These are phyloP conservation scores for Parasitella parasitica DNA, from an alignment of 371 early-diverging fungal species.

Conservation along the genomic window DNA sequence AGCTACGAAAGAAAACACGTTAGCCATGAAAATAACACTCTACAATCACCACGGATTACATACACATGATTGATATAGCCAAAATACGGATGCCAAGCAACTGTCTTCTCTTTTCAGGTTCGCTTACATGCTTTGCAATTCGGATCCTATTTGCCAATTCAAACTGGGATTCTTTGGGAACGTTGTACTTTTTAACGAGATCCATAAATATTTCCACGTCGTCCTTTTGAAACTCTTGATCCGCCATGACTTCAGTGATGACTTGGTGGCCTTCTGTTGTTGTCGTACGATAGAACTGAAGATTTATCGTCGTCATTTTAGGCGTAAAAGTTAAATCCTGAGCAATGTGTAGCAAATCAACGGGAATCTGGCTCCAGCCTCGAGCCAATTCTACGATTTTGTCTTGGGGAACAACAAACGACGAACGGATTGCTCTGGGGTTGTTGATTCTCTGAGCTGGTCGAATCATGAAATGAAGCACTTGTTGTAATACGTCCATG, in stretches of 20 bases:
- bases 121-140: conserved; percentile 62
- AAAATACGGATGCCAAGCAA: conserved; percentile 75
- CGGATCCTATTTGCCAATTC: conserved; percentile 79
- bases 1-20: conserved; percentile 25
- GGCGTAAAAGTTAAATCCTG: conserved; percentile 48
- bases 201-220: conserved; percentile 48
- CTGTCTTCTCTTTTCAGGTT: conserved; percentile 48
- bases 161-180: conserved; percentile 78
- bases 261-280: conserved; percentile 24
- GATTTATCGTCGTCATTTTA: conserved; percentile 49
- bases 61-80: conserved; percentile 77
- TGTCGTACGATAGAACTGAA: conserved; percentile 65
- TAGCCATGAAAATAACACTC: neutral
- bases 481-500: conserved; percentile 70
- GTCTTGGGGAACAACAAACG: conserved; percentile 65
- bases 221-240: conserved; percentile 16
- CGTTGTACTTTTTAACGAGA: conserved; percentile 56
- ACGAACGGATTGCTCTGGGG: conserved; percentile 67
- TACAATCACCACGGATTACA: neutral
- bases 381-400: conserved; percentile 62
- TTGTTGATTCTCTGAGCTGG: conserved; percentile 83
- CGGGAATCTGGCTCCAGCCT: conserved; percentile 55
- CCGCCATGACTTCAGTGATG: conserved; percentile 8
- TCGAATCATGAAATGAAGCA: conserved; percentile 72
- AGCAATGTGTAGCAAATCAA: conserved; percentile 48